A percentile compares a stretch with the other conserved stretches of the same genome.
These are phyloP conservation scores for Primulina huaijiensis DNA, from an alignment of 257 asterid species.

Conservation along the genomic window DNA sequence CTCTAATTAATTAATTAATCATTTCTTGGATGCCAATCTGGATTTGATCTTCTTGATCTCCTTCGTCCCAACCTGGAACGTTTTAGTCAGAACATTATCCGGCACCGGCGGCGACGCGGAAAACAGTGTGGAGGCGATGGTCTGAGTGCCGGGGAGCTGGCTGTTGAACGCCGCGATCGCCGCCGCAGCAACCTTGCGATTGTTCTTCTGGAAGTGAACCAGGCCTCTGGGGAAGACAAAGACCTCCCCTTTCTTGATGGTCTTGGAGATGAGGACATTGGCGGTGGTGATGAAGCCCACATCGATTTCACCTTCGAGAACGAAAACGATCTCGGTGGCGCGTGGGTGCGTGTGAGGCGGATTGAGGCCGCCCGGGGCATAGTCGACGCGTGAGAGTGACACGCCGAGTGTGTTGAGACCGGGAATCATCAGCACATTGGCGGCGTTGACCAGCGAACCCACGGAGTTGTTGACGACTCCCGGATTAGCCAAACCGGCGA, in stretches of 20 bases:
- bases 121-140: constrained; percentile 29
- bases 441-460: constrained; percentile 27
- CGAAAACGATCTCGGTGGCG: constrained; percentile 28
- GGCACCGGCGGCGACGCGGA: constrained; percentile 33
- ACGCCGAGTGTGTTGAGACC: constrained; percentile 39
- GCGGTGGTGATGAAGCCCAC: constrained; percentile 35
- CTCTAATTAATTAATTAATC: background rate
- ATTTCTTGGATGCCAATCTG: constrained; percentile 24
- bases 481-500: constrained; percentile 19
- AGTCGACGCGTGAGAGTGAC: constrained; percentile 35
- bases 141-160: constrained; percentile 32
- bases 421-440: constrained; percentile 30
- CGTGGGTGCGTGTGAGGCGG: constrained; percentile 35
- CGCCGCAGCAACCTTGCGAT: constrained; percentile 25
- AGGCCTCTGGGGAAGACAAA: constrained; percentile 31
- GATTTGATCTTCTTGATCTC: constrained; percentile 31
- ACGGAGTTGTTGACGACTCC: constrained; percentile 29
- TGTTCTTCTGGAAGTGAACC: constrained; percentile 48
- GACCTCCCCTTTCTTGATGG: constrained; percentile 24
- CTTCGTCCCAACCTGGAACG: constrained; percentile 32
- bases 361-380: constrained; percentile 36
- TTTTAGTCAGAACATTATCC: constrained; percentile 31
- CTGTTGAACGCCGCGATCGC: constrained; percentile 33
- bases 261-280: constrained; percentile 29
- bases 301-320: constrained; percentile 22